Percentiles rank a stretch among this genome's conserved stretches.
Evolutionary conservation across 1,284 basidiomycete genomes (phyloP).

Genomic region (Trametes sp.): DNA sequence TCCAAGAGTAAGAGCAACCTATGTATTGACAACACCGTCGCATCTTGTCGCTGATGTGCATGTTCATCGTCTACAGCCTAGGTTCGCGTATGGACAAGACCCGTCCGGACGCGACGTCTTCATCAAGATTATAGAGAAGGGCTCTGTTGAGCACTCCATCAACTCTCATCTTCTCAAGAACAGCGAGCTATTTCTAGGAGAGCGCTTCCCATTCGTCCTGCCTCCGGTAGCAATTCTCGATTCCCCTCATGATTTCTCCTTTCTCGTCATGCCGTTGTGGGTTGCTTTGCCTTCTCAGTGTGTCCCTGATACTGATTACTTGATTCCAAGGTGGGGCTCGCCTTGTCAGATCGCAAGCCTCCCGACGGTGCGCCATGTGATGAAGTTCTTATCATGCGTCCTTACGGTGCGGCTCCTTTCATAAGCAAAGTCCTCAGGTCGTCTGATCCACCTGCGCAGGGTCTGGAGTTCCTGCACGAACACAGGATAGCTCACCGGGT

Average conservation of each 20-base stretch:
- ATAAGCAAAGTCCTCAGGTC: neutral
- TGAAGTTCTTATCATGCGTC: constrained; percentile 5
- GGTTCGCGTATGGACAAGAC: constrained; percentile 8
- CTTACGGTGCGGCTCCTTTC: neutral
- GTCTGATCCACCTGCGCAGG: neutral
- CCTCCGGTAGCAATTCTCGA: constrained; percentile 11
- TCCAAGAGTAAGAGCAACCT: no score
- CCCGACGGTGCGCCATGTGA: neutral
- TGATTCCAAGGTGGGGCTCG: neutral
- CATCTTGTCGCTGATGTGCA: no score
- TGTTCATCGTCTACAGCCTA: no score
- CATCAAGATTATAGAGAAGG: constrained; percentile 9
- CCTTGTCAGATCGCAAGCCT: neutral
- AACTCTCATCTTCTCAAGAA: neutral
- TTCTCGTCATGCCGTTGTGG: constrained; percentile 17
- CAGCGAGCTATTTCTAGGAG: neutral
- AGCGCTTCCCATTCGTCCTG: constrained; percentile 3
- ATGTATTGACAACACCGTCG: no score
- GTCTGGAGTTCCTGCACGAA: neutral
- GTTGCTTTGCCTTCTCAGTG: neutral
- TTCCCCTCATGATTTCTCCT: constrained; percentile 10
- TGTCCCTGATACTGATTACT: neutral
- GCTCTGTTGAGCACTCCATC: constrained; percentile 3
- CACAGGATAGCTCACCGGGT: constrained; percentile 10
- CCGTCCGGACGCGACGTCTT: neutral